Evolutionary conservation across 345 rosid genomes (phyloP).

Genomic region (Raphanus sativus): DNA sequence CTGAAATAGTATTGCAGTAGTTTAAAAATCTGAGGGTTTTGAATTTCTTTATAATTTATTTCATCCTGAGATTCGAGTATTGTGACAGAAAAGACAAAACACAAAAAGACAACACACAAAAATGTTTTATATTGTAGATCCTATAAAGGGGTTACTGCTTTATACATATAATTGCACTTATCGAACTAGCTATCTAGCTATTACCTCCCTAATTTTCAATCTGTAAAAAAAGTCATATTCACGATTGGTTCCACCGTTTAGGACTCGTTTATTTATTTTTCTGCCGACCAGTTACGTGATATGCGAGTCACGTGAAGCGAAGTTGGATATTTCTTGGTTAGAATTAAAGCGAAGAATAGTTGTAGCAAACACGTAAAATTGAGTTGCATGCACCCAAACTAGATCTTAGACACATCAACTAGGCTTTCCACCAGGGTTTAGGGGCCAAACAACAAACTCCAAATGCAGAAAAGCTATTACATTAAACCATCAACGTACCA

Average conservation of each 20-base stretch:
- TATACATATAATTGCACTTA: slow-evolving; percentile 25
- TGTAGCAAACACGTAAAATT: neutral
- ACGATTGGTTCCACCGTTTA: slow-evolving; percentile 19
- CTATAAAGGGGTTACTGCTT: slow-evolving; percentile 4
- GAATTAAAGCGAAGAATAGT: neutral
- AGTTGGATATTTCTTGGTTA: neutral
- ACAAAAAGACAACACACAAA: slow-evolving; percentile 21
- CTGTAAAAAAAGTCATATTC: neutral
- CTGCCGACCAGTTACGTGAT: neutral
- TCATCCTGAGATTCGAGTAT: slow-evolving; percentile 6
- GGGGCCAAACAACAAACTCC: neutral
- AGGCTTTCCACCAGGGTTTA: neutral
- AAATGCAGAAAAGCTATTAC: neutral
- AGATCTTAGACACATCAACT: neutral
- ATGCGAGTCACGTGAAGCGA: neutral
- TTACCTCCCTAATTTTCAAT: slow-evolving; percentile 9
- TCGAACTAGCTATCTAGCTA: slow-evolving; percentile 13
- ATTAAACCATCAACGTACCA: neutral
- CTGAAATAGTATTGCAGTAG: slow-evolving; percentile 22
- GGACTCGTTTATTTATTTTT: neutral
- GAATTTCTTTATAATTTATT: neutral
- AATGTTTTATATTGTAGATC: neutral
- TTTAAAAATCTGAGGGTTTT: neutral
- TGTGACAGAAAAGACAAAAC: slow-evolving; percentile 20
- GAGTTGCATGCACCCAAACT: neutral